Evolutionary conservation across 805 yeast genomes (phyloP), one percentile per base, ranked within the genome.

Genomic region (Candida pini): DNA sequence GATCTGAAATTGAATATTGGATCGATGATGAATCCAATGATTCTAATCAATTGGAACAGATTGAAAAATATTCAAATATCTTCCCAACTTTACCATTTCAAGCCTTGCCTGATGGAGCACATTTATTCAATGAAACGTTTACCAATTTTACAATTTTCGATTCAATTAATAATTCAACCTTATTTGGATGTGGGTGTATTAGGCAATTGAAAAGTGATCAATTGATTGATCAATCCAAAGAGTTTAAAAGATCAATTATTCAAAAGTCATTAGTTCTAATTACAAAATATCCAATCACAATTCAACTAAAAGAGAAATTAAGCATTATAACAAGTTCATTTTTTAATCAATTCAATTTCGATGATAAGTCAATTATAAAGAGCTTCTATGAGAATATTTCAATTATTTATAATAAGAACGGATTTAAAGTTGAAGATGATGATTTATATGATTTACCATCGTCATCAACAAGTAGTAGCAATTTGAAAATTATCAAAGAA

Each of bases 1-100:
- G 98, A 2, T 97, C 98, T 0, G 97, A 92, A 55, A 76, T 92
- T 17, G 97, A 90, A 58, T 88, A 85, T 60, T 85, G 96, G 87
- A 69, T 80, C 15, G 76, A 73, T 49, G 60, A 62, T 28, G 56
- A 61, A 34, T 44, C 54, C 0, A 42, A 35, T 6, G 47, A 39
- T 4, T 65, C 69, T 2, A 63, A 58, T 18, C 63, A 60, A 20
- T 20, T 37, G n/a, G 44, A 39, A 2, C 49, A 59, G 26, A 47
- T 54, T 23, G 61, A 43, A 16, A 58, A 62, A 27, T 53, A 53
- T 18, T 48, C 57, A 12, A 49, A 61, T 3, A 61, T 82, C 14
- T 92, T 96, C 89, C 88, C 92, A 9, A 78, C 81, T 50, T 60
- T 92, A 27, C 94, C 98, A 3, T 92, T 92, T 53, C 97, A 89